These are phyloP conservation scores for Dactylellina parvicollis DNA, from an alignment of 2,329 filamentous ascomycete species.

Conservation along the genomic window DNA sequence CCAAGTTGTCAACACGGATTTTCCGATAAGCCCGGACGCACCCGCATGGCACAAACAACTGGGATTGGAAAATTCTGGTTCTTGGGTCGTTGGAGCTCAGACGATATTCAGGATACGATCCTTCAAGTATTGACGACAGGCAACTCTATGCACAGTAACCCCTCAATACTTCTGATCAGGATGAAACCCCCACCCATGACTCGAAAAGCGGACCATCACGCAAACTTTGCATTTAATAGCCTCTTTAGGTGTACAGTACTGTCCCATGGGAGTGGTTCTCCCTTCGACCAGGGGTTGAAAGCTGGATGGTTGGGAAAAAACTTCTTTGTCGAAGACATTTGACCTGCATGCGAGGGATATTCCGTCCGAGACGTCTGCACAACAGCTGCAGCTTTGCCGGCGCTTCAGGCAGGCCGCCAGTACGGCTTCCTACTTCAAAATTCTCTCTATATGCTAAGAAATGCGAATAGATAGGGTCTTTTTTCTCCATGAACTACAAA, in stretches of 20 bases:
- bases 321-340: conserved; percentile 8
- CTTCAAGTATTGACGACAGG: conserved; percentile 4
- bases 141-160: conserved; percentile 6
- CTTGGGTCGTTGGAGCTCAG: conserved; percentile 29
- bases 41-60: conserved; percentile 41
- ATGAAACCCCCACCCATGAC: conserved; percentile 51
- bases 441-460: too few relatives aligned
- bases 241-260: conserved; percentile 1
- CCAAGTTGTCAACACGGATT: conserved; percentile 41
- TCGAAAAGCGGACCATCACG: conserved; percentile 24
- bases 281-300: neutral
- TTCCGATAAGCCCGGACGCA: conserved; percentile 19
- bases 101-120: neutral
- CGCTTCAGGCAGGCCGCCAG: neutral
- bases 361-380: conserved; percentile 35
- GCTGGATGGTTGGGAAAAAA: neutral
- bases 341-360: conserved; percentile 3
- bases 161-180: conserved; percentile 36
- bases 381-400: conserved; percentile 31
- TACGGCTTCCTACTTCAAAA: too few relatives aligned
- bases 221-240: conserved; percentile 43
- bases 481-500: neutral
- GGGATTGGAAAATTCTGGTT: conserved; percentile 46
- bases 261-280: conserved; percentile 27
- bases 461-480: too few relatives aligned